phyloP scores from a whole-genome alignment of 306 rosid species.

The Rubus idaeus region DNA sequence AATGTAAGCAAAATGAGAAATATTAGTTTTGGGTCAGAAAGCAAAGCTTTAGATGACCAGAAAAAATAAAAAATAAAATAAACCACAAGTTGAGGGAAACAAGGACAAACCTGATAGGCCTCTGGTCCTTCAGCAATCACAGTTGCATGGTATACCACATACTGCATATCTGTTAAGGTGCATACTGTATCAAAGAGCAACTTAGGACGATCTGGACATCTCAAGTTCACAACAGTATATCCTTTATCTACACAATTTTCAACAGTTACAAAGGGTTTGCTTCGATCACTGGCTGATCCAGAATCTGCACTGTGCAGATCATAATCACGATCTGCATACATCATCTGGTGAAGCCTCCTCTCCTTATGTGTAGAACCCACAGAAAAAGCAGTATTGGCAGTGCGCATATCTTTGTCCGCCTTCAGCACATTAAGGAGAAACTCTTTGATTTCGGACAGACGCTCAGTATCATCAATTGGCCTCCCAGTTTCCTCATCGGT shows the following conservation, averaged over 20 bases:
- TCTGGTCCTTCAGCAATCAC: slow-evolving; percentile 90
- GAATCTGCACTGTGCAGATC: slow-evolving; percentile 44
- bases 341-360: slow-evolving; percentile 94
- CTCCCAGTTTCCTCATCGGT: slow-evolving; percentile 62
- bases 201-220: slow-evolving; percentile 90
- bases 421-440: slow-evolving; percentile 74
- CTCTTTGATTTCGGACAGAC: slow-evolving; percentile 66
- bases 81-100: slow-evolving; percentile 11
- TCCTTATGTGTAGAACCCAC: slow-evolving; percentile 93
- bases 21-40: not conserved
- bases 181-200: slow-evolving; percentile 79
- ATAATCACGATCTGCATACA: slow-evolving; percentile 97
- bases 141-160: slow-evolving; percentile 92
- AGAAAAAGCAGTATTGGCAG: slow-evolving; percentile 90
- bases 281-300: slow-evolving; percentile 53
- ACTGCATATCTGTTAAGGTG: slow-evolving; percentile 94
- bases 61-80: slow-evolving; percentile 15
- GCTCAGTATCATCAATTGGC: slow-evolving; percentile 57
- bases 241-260: slow-evolving; percentile 78
- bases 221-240: slow-evolving; percentile 90
- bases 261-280: slow-evolving; percentile 61
- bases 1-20: slow-evolving; percentile 1
- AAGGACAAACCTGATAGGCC: slow-evolving; percentile 77
- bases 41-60: not conserved
- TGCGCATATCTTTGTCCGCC: slow-evolving; percentile 79